These are phyloP conservation scores for Diaporthe australafricana DNA, from an alignment of 2,329 filamentous ascomycete genomes.

Conservation along the genomic window DNA sequence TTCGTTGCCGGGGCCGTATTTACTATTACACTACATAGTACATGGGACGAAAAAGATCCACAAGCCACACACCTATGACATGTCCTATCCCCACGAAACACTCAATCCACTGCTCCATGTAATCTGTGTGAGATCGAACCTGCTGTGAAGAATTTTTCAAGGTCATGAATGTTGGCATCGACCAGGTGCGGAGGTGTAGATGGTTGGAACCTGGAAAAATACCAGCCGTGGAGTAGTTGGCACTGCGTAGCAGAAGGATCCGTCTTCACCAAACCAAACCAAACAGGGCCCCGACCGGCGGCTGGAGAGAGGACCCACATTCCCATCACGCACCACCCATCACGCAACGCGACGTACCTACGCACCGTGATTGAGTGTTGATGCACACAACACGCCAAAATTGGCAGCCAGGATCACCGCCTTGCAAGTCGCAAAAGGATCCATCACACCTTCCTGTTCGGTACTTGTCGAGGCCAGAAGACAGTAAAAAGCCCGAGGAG, in stretches of 20 bases:
- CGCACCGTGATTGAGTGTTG: not conserved
- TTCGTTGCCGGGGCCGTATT: not conserved
- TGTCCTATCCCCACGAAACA: slow-evolving; percentile 6
- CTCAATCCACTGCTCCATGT: slow-evolving; percentile 16
- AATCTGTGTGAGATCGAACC: not conserved
- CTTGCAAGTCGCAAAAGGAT: slow-evolving; percentile 5
- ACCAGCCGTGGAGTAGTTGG: not conserved
- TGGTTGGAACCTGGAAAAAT: too few species aligned
- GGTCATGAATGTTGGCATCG: not conserved
- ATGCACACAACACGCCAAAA: not conserved
- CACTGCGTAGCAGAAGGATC: slow-evolving; percentile 3
- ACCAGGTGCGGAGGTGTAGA: not conserved
- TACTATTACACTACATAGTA: not conserved
- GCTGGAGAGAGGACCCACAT: slow-evolving; percentile 8
- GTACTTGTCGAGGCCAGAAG: slow-evolving; percentile 17
- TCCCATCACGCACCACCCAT: slow-evolving; percentile 15
- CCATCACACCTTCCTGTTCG: slow-evolving; percentile 5
- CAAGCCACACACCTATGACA: slow-evolving; percentile 15
- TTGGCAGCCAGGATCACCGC: slow-evolving; percentile 1
- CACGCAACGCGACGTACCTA: slow-evolving; percentile 10
- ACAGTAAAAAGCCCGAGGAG: not conserved
- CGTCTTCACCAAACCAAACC: not conserved
- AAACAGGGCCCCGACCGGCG: slow-evolving; percentile 5
- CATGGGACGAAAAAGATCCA: slow-evolving; percentile 16
- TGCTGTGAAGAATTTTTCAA: slow-evolving; percentile 7